A percentile compares a stretch with the other conserved stretches of the same genome.
These are phyloP conservation scores for Rhodotorula sp. DNA, from an alignment of 1,284 basidiomycete species.

Conservation along the genomic window DNA sequence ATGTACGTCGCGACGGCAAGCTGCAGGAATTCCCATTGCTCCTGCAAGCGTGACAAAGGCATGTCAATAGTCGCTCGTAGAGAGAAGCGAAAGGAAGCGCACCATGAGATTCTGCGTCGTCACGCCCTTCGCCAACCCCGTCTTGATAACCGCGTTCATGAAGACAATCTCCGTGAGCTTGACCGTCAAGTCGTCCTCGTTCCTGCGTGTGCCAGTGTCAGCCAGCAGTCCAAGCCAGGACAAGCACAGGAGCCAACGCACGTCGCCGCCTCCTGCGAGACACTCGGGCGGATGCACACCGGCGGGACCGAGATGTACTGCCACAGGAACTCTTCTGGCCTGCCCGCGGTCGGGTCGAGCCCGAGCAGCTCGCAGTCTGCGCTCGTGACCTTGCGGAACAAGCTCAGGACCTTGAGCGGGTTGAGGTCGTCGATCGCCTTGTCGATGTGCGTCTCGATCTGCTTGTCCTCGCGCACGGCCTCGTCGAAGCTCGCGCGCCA, in stretches of 20 bases:
- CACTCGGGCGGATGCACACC: slow-evolving; percentile 94
- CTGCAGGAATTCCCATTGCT: slow-evolving; percentile 98
- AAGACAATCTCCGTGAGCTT: slow-evolving; percentile 98
- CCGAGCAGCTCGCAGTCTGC: slow-evolving; percentile 97
- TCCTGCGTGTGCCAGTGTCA: slow-evolving; percentile 58
- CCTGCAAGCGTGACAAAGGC: slow-evolving; percentile 56
- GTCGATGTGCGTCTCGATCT: slow-evolving; percentile 78
- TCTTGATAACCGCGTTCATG: slow-evolving; percentile 88
- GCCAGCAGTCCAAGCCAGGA: neutral
- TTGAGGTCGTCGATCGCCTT: slow-evolving; percentile 95
- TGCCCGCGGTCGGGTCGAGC: slow-evolving; percentile 80
- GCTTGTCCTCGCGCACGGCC: slow-evolving; percentile 84
- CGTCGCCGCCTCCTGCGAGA: slow-evolving; percentile 89
- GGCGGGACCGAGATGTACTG: slow-evolving; percentile 99
- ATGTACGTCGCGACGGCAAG: slow-evolving; percentile 96
- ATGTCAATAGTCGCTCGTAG: too few relatives aligned
- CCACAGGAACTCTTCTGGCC: slow-evolving; percentile 98
- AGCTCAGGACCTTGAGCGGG: slow-evolving; percentile 86
- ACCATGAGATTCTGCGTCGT: slow-evolving; percentile 89
- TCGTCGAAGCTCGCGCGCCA: slow-evolving; percentile 83
- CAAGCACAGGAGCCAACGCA: slow-evolving; percentile 37
- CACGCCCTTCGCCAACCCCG: slow-evolving; percentile 81
- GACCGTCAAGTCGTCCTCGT: slow-evolving; percentile 97
- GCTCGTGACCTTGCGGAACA: slow-evolving; percentile 90
- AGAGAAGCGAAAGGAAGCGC: slow-evolving; percentile 37